Conservation (phyloP, 805 yeast genomes). For the Tetrapisispora fleetii region DNA sequence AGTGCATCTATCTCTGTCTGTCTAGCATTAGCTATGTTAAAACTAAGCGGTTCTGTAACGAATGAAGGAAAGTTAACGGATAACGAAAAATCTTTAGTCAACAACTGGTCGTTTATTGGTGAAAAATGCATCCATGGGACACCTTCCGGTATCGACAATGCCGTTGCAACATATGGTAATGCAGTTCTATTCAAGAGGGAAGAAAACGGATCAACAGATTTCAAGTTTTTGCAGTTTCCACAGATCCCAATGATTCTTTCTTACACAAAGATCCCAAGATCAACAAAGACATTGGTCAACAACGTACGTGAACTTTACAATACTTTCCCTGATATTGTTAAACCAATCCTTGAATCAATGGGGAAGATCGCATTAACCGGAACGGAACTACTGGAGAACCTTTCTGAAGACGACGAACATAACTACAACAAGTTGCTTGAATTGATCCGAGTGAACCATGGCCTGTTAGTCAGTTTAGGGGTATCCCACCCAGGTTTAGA, state of each 20-base stretch:
- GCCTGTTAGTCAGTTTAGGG: constrained; percentile 72
- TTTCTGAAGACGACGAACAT: constrained; percentile 32
- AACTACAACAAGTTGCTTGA: constrained; percentile 37
- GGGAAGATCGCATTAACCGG: constrained; percentile 44
- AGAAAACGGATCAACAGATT: constrained; percentile 14
- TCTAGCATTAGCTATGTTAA: constrained; percentile 61
- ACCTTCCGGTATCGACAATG: constrained; percentile 94
- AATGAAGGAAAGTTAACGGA: constrained; percentile 26
- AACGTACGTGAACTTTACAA: constrained; percentile 50
- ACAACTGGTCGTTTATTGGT: constrained; percentile 84
- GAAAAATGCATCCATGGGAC: constrained; percentile 94
- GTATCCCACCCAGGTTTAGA: constrained; percentile 93
- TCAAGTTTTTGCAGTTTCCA: constrained; percentile 42
- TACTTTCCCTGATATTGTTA: constrained; percentile 45
- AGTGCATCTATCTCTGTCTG: constrained; percentile 87
- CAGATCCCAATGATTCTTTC: constrained; percentile 64
- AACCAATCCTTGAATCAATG: constrained; percentile 64
- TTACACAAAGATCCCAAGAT: constrained; percentile 78
- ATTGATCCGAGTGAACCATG: constrained; percentile 76
- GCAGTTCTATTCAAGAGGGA: constrained; percentile 79
- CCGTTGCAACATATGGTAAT: constrained; percentile 93
- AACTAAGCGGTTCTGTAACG: constrained; percentile 46
- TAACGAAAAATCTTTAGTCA: constrained; percentile 51
- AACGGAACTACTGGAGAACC: constrained; percentile 29
- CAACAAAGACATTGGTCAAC: constrained; percentile 76